Evolutionary conservation across 345 rosid species (phyloP), one percentile per base, ranked within the genome.

Genomic region (Anastatica hierochuntica): DNA sequence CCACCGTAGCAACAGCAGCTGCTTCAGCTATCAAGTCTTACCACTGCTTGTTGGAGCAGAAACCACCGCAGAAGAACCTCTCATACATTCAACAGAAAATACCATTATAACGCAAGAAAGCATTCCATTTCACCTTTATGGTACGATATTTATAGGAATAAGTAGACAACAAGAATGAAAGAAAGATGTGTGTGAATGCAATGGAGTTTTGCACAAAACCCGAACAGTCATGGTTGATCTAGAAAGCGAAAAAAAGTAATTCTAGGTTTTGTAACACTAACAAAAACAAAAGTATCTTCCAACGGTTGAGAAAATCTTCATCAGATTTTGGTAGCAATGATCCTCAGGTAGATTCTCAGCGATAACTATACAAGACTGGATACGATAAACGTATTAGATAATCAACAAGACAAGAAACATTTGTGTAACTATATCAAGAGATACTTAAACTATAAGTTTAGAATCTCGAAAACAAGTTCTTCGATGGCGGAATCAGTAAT

Each of bases 261-360:
- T 14, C 41, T 10, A 26, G 14, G 49, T 41, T 58, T 14, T 37
- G 24, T 40, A 49, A 17, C 29, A n/a, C n/a, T n/a, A 40, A 9
- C 7, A 54, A 36, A 69, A 38, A 14, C 10, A 14, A 26, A 10
- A 6, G 13, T 74, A 85, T 97, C 97, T 88, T 62, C 99, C 99
- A 70, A 88, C 82, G 31, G 84, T 55, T 60, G 99, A 88, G 72
- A 94, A 94, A 56, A 94, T 75, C 75, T 80, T 94, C 95, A n/a
- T n/a, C n/a, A n/a, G n/a, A n/a, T n/a, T n/a, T n/a, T n/a, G n/a
- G n/a, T n/a, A n/a, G n/a, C n/a, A n/a, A n/a, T 94, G 99, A 76
- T 88, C 97, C 66, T 88, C 99, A 0, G 99, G 99, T 60, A 94
- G 79, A 71, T 94, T 94, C 75, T 94, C 97, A 75, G 99, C 97